Conservation (phyloP, 2,329 filamentous ascomycete species). For the Dactylellina sp. region DNA sequence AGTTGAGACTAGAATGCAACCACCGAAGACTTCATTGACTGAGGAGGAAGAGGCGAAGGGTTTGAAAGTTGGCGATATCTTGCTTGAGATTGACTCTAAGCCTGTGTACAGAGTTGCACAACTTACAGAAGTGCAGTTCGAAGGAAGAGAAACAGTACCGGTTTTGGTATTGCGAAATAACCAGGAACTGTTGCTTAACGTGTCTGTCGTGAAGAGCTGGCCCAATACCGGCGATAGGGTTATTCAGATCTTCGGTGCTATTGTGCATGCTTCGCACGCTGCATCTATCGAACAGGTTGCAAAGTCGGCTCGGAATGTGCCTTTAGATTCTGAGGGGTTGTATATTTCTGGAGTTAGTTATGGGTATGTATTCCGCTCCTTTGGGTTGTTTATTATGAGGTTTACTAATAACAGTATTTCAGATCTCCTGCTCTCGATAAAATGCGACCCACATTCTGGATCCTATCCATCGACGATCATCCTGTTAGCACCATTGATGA, state of each 20-base stretch:
- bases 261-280: slow-evolving; percentile 60
- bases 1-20: slow-evolving; percentile 60
- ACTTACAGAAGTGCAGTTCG: slow-evolving; percentile 59
- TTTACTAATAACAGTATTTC: slow-evolving; percentile 2
- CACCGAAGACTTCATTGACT: slow-evolving; percentile 42
- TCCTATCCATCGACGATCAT: slow-evolving; percentile 60
- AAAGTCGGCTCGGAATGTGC: slow-evolving; percentile 58
- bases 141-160: slow-evolving; percentile 59
- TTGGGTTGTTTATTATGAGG: too few species aligned
- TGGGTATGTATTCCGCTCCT: slow-evolving; percentile 50
- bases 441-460: slow-evolving; percentile 61
- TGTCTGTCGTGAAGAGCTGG: slow-evolving; percentile 58
- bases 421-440: slow-evolving; percentile 61
- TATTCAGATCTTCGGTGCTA: slow-evolving; percentile 61
- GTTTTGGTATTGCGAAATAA: slow-evolving; percentile 60
- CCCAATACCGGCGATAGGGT: slow-evolving; percentile 59
- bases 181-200: slow-evolving; percentile 59
- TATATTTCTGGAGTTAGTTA: slow-evolving; percentile 57
- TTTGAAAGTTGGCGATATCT: slow-evolving; percentile 60
- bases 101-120: slow-evolving; percentile 60
- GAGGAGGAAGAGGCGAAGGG: slow-evolving; percentile 58
- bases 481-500: slow-evolving; percentile 59
- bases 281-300: slow-evolving; percentile 60
- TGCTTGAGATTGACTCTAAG: slow-evolving; percentile 60
- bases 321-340: slow-evolving; percentile 58